Conservation (phyloP, 2,329 filamentous ascomycete species). For the Chalaropsis thielavioides region DNA sequence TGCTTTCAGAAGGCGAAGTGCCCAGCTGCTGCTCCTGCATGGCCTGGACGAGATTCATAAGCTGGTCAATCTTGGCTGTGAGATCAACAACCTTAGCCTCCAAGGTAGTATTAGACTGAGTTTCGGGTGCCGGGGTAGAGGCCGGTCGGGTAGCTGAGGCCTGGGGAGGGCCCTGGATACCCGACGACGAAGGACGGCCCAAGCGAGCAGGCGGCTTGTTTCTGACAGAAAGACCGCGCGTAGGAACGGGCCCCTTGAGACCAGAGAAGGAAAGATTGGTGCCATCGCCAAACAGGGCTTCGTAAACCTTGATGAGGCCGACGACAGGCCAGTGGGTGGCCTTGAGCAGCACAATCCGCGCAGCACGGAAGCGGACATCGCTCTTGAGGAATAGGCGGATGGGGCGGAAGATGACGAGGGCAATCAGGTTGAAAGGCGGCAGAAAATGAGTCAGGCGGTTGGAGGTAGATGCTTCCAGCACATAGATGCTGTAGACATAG, state of each 20-base stretch:
- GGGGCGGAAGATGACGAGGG: constrained; percentile 56
- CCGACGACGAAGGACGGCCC: constrained; percentile 3
- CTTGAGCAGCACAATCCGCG: constrained; percentile 48
- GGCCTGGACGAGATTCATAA: constrained; percentile 38
- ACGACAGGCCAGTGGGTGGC: constrained; percentile 54
- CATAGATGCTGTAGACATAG: constrained; percentile 56
- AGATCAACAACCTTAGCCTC: constrained; percentile 42
- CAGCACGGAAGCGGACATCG: constrained; percentile 45
- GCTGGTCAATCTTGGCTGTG: constrained; percentile 42
- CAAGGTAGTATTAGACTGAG: constrained; percentile 25
- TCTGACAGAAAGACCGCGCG: constrained; percentile 11
- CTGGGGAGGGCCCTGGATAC: not conserved
- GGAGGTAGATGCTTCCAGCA: constrained; percentile 51
- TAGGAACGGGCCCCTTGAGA: constrained; percentile 29
- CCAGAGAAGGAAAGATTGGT: constrained; percentile 32
- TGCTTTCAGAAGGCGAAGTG: constrained; percentile 13
- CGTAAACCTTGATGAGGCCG: constrained; percentile 52
- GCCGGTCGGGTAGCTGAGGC: constrained; percentile 10
- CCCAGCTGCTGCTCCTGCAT: constrained; percentile 30
- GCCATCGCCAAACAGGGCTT: constrained; percentile 33
- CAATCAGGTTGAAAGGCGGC: constrained; percentile 59
- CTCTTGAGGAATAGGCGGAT: constrained; percentile 53
- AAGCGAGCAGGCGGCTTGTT: not conserved
- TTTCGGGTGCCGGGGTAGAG: constrained; percentile 21
- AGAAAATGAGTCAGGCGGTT: constrained; percentile 57